Base-by-base conservation (phyloP, 768 basidiomycete genomes). In the Galerina sulciceps region DNA sequence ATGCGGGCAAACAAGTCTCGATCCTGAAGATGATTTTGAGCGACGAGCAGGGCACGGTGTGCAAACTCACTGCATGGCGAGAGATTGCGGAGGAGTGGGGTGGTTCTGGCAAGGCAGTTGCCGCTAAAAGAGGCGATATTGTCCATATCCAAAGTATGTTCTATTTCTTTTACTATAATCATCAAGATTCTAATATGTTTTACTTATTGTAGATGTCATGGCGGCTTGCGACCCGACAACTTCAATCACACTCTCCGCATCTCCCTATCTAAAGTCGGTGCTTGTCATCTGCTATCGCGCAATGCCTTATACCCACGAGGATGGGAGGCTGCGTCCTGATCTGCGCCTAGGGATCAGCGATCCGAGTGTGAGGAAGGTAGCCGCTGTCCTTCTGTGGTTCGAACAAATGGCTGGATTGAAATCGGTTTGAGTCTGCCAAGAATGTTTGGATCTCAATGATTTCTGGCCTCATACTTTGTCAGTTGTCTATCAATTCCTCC, bases 31-130 rank as follows among this genome's bases (percentile, higher is more conserved):
- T 92, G 66, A 84, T 93, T 46, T 71, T 93, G 22, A 88, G 89
- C 10, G 90, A 93, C 64, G 89, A 91, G 53, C 82, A 82, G 26
- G 87, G 88, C 1, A 79, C 73, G 1, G 80, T 93, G 6, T 85
- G 85, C 65, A 91, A 87, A 72, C 69, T 93, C 15, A 89, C 88
- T 4, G 91, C 87, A 11, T 94, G 92, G 92, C 76, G 91, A 54
- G 87, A 92, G 45, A 75, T 82, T 4, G 92, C 92, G 10, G 88
- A 92, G 43, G 70, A 72, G 0, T 93, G 91, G 91, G 89, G 87
- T 20, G 80, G 78, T 1, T 58, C 71, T 37, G 75, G 76, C 10
- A 71, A 76, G 6, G 71, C 70, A 3, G 69, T 75, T 10, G 80
- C 73, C 15, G 71, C 85, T 2, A 89, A 87, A 66, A 78, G 89